Evolutionary conservation across 2,329 filamentous ascomycete genomes (phyloP), one percentile per base, ranked within the genome.

Genomic region (Cercospora canescens): DNA sequence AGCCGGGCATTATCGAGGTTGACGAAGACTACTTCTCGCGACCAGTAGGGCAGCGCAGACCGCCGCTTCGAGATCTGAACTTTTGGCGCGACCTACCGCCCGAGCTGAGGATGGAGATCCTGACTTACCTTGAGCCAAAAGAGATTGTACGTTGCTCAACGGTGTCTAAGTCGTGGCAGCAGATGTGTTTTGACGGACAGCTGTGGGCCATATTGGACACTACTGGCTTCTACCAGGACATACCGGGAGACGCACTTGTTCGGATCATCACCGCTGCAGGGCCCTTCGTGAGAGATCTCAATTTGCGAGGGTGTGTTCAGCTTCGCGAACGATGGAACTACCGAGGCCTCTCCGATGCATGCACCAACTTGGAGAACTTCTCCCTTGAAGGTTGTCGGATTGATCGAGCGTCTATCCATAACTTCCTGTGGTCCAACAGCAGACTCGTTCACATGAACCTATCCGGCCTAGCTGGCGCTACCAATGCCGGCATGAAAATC

Each of bases 141-240:
- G 90, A 98, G 76, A 86, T 98, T 35, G 88, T 97, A 11, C 87
- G 89, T 65, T 87, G 87, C 63, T 96, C 94, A 0, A 82, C 87
- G 18, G 91, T 95, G 21, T 94, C 89, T 76, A 93, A 89, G 77
- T 80, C 85, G 6, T 97, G 95, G 83, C 84, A 96, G 77, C 84
- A 86, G 56, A 88, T 92, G 79, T 97, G 94, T 80, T 97, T 94
- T 73, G 94, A 99, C 77, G 95, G 95, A 1, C 95, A 99, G 80
- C 81, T 98, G 16, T 99, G 95, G 95, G 89, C 88, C 3, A 88
- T 86, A 48, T 85, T 98, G 57, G 93, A 98, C 62, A 82, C 77
- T 7, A 57, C 93, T 7, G 89, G 91, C 58, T 98, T 94, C 78
- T 97, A 98, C 76, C 87, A 86, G 69, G 87, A 93, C 60, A 98